Evolutionary conservation across 2,329 filamentous ascomycete species (phyloP).

Genomic region (Ophiosphaerella herpotricha): DNA sequence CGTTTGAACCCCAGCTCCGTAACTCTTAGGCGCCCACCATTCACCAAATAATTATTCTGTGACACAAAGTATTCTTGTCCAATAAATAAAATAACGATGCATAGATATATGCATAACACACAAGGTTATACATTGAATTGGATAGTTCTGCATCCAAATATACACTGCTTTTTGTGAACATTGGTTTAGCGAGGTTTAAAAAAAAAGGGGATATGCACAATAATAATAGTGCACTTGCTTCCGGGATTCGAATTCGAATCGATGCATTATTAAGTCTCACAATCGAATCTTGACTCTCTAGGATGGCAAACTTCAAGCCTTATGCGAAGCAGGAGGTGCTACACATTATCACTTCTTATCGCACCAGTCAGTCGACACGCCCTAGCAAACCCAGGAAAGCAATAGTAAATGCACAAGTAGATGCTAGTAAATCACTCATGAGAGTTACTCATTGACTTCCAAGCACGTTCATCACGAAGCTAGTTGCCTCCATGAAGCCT

Average conservation of each 20-base stretch:
- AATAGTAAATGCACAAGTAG: constrained; percentile 24
- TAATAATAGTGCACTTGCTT: too few species aligned
- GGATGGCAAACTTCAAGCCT: constrained; percentile 23
- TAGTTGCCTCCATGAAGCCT: constrained; percentile 31
- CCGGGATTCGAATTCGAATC: background rate
- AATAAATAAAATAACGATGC: too few species aligned
- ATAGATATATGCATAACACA: too few species aligned
- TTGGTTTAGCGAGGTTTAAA: too few species aligned
- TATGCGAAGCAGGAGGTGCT: constrained; percentile 30
- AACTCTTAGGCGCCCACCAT: too few species aligned
- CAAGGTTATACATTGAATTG: too few species aligned
- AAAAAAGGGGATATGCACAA: too few species aligned
- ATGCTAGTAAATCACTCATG: constrained; percentile 29
- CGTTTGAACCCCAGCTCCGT: too few species aligned
- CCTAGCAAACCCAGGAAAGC: constrained; percentile 28
- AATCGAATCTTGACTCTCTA: constrained; percentile 1
- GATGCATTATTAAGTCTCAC: background rate
- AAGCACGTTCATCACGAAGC: constrained; percentile 31
- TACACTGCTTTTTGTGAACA: too few species aligned
- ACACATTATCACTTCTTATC: constrained; percentile 27
- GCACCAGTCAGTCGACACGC: constrained; percentile 26
- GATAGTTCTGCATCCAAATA: too few species aligned
- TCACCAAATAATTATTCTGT: too few species aligned
- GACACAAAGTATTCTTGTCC: too few species aligned
- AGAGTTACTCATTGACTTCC: constrained; percentile 34